Conservation (phyloP, 495 filamentous ascomycete genomes). For the Trypethelium eluteriae region DNA sequence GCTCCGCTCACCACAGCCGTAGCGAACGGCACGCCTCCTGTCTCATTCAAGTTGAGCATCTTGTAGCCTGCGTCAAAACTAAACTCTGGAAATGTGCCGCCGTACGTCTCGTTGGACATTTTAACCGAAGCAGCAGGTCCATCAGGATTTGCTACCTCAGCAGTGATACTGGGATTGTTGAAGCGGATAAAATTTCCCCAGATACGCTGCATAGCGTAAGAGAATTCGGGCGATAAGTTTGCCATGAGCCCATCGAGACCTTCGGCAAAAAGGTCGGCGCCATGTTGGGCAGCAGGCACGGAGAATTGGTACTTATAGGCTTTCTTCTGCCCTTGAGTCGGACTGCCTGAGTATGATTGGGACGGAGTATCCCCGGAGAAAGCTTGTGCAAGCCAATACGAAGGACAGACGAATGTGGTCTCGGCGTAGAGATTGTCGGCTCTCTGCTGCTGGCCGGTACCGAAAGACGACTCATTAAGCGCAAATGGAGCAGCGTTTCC, state of each 20-base stretch:
- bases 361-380: slow-evolving; percentile 31
- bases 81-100: slow-evolving; percentile 4
- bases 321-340: slow-evolving; percentile 20
- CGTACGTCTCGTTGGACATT: slow-evolving; percentile 13
- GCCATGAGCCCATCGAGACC: slow-evolving; percentile 41
- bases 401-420: slow-evolving; percentile 53
- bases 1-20: not conserved
- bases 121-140: not conserved
- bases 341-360: slow-evolving; percentile 11
- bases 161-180: slow-evolving; percentile 46
- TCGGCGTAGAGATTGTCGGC: slow-evolving; percentile 53
- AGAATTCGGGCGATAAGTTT: slow-evolving; percentile 32
- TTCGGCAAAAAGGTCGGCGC: slow-evolving; percentile 39
- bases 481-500: slow-evolving; percentile 44
- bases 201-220: slow-evolving; percentile 34
- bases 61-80: not conserved
- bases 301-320: slow-evolving; percentile 57
- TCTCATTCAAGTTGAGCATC: slow-evolving; percentile 16
- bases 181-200: slow-evolving; percentile 51
- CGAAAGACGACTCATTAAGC: slow-evolving; percentile 43
- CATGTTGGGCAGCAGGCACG: slow-evolving; percentile 52
- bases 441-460: slow-evolving; percentile 46
- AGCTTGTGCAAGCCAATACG: slow-evolving; percentile 57
- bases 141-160: slow-evolving; percentile 34
- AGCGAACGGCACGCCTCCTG: slow-evolving; percentile 7